Percentiles rank a stretch among this genome's conserved stretches.
phyloP scores from a whole-genome alignment of 2,329 filamentous ascomycete genomes.

The Beauveria asiatica region DNA sequence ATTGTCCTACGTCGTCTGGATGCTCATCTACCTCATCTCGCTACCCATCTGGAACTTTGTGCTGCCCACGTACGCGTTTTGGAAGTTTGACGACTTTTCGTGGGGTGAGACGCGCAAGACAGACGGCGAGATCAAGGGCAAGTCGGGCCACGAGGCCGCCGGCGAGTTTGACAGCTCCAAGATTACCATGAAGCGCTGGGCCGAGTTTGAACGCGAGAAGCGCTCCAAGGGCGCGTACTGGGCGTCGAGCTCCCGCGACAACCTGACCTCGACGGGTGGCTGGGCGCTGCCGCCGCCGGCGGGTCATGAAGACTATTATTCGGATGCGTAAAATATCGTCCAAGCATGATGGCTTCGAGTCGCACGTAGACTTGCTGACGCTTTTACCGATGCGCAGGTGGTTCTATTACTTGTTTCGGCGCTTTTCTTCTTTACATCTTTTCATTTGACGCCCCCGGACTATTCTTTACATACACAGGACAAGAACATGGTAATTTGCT shows the following conservation, averaged over 20 bases:
- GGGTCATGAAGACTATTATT: conserved; percentile 45
- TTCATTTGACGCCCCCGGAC: neutral
- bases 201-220: conserved; percentile 76
- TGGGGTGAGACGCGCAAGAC: conserved; percentile 99
- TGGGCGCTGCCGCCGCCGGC: conserved; percentile 33
- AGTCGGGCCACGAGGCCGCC: conserved; percentile 77
- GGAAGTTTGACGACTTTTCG: conserved; percentile 99
- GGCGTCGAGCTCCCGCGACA: conserved; percentile 40
- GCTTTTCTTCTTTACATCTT: neutral
- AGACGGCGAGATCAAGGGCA: conserved; percentile 79
- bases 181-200: conserved; percentile 99
- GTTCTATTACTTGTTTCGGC: neutral
- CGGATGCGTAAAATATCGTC: conserved; percentile 32
- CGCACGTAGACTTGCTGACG: neutral
- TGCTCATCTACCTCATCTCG: conserved; percentile 89
- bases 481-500: neutral
- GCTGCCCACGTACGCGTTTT: conserved; percentile 88
- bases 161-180: conserved; percentile 97
- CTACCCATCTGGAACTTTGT: conserved; percentile 98
- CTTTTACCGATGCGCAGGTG: neutral
- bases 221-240: conserved; percentile 42
- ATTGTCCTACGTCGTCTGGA: conserved; percentile 88
- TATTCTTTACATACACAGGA: neutral
- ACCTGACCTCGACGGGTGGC: conserved; percentile 30
- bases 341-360: neutral